Conservation (phyloP, 257 asterid genomes). For the Lavandula angustifolia region DNA sequence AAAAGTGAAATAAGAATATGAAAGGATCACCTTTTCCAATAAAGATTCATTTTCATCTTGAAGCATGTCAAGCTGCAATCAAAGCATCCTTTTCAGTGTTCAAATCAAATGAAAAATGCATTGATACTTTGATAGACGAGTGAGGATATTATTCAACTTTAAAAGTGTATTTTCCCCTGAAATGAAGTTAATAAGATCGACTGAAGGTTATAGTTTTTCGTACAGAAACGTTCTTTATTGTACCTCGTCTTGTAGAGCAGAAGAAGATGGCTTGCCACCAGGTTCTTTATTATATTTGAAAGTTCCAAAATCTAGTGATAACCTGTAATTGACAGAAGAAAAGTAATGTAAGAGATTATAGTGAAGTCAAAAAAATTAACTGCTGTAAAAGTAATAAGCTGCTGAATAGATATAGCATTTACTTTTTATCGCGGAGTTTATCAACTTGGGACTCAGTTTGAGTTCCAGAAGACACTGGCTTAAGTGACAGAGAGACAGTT, state of each 20-base stretch:
- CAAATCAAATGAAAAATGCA: slow-evolving; percentile 22
- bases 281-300: slow-evolving; percentile 73
- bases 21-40: slow-evolving; percentile 70
- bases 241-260: slow-evolving; percentile 98
- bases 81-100: slow-evolving; percentile 29
- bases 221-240: slow-evolving; percentile 7
- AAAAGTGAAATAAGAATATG: slow-evolving; percentile 27
- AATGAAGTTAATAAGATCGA: slow-evolving; percentile 5
- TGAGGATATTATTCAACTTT: neutral
- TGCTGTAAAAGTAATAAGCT: neutral
- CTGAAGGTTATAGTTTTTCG: neutral
- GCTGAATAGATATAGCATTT: neutral
- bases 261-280: slow-evolving; percentile 59
- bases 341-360: neutral
- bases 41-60: slow-evolving; percentile 95
- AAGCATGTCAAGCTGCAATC: slow-evolving; percentile 93
- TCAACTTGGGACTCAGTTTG: slow-evolving; percentile 56
- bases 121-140: neutral
- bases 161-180: neutral
- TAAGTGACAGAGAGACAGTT: slow-evolving; percentile 50
- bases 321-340: slow-evolving; percentile 45
- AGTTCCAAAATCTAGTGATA: slow-evolving; percentile 90
- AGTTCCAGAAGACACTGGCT: slow-evolving; percentile 44
- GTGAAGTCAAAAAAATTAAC: slow-evolving; percentile 7
- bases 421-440: slow-evolving; percentile 71